phyloP scores from a whole-genome alignment of 805 yeast genomes.

The Brettanomyces sp. region DNA sequence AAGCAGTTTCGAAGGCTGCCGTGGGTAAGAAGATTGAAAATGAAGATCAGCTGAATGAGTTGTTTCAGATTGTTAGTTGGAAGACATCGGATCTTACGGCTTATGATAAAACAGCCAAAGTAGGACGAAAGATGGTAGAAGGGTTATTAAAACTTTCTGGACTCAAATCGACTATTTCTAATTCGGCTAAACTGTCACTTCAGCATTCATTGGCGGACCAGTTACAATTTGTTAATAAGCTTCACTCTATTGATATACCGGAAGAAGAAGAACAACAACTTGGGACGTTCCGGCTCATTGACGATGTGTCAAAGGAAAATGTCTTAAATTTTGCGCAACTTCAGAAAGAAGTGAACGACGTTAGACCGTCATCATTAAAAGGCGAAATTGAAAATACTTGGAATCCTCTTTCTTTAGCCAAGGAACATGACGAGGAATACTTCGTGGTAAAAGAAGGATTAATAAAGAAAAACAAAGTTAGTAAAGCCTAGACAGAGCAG shows the following conservation, averaged over 20 bases:
- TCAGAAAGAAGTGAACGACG: conserved; percentile 13
- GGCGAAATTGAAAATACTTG: conserved; percentile 37
- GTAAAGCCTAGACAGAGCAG: not conserved
- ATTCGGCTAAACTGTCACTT: conserved; percentile 23
- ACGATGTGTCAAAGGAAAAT: conserved; percentile 13
- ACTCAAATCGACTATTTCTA: conserved; percentile 24
- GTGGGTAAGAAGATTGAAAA: conserved; percentile 9
- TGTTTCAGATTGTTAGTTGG: conserved; percentile 19
- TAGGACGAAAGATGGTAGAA: conserved; percentile 7
- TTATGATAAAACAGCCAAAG: not conserved
- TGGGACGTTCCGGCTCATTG: conserved; percentile 19
- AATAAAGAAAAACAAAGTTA: conserved; percentile 25
- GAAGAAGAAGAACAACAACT: conserved; percentile 8
- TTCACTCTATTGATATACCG: conserved; percentile 25
- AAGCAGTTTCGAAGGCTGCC: not conserved
- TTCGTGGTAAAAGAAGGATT: conserved; percentile 39
- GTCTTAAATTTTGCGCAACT: conserved; percentile 24
- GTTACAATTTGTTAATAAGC: conserved; percentile 37
- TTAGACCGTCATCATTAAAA: conserved; percentile 17
- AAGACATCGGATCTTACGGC: conserved; percentile 16
- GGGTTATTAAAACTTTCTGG: conserved; percentile 43
- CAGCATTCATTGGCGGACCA: conserved; percentile 34
- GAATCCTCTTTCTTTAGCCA: conserved; percentile 30
- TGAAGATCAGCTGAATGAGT: conserved; percentile 9
- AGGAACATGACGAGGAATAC: conserved; percentile 26